Evolutionary conservation across 331 rosid genomes (phyloP).

Genomic region (Stylosanthes scabra): DNA sequence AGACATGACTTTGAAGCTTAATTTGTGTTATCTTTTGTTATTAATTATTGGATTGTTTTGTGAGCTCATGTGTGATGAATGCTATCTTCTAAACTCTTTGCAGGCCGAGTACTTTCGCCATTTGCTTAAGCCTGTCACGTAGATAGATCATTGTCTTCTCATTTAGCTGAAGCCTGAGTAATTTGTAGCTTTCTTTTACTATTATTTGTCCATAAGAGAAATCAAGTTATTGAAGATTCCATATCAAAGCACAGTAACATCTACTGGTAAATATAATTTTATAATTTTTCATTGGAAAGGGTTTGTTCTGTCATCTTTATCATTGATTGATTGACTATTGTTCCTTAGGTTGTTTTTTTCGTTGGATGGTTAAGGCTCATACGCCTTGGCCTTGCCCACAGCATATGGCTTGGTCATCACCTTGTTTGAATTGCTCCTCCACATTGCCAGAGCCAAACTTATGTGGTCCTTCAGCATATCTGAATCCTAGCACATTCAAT

Average conservation of each 20-base stretch:
- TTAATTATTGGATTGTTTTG: conserved; percentile 21
- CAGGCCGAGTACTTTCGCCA: conserved; percentile 97
- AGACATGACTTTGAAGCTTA: conserved; percentile 30
- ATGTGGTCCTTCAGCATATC: conserved; percentile 31
- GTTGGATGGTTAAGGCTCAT: conserved; percentile 66
- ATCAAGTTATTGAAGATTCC: conserved; percentile 43
- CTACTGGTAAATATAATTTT: conserved; percentile 33
- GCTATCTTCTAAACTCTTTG: conserved; percentile 40
- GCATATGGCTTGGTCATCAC: conserved; percentile 64
- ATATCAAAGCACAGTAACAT: conserved; percentile 35
- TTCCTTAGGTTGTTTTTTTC: conserved; percentile 45
- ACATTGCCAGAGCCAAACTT: conserved; percentile 25
- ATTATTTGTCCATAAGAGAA: conserved; percentile 43
- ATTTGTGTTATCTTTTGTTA: conserved; percentile 32
- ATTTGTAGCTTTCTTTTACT: conserved; percentile 47
- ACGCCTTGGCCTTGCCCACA: conserved; percentile 46
- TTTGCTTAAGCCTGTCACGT: conserved; percentile 94
- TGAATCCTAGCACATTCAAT: conserved; percentile 32
- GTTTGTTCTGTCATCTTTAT: conserved; percentile 13
- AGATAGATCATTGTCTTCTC: conserved; percentile 46
- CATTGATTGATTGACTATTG: conserved; percentile 33
- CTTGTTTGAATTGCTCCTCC: conserved; percentile 35
- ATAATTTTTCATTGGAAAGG: conserved; percentile 4
- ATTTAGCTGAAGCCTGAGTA: conserved; percentile 30
- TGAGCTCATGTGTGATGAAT: conserved; percentile 30